Conservation (phyloP, 2,329 filamentous ascomycete species). For the Aspergillus sp. region DNA sequence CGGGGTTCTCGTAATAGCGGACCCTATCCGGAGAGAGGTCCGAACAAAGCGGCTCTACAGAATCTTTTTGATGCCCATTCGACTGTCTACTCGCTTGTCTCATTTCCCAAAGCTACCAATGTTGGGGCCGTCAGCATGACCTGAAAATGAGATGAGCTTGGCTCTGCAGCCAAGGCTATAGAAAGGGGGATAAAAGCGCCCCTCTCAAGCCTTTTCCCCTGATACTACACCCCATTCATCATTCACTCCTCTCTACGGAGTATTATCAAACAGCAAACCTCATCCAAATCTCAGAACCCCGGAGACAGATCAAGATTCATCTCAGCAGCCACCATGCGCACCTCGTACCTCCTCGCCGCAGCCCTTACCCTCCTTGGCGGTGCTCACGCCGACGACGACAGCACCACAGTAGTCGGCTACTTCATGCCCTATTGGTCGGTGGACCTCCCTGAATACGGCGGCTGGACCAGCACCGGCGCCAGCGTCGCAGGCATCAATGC, state of each 20-base stretch:
- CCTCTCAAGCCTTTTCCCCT: no score
- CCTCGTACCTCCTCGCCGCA: background rate
- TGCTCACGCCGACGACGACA: background rate
- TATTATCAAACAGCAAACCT: background rate
- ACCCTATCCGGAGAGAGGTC: background rate
- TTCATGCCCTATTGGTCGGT: slow-evolving; percentile 15
- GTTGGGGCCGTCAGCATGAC: no score
- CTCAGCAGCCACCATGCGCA: background rate
- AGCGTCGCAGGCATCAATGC: slow-evolving; percentile 26
- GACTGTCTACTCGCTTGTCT: no score
- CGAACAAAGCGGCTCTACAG: background rate
- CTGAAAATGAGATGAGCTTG: no score
- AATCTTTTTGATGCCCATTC: no score
- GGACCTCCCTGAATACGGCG: slow-evolving; percentile 6
- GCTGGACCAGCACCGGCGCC: slow-evolving; percentile 23
- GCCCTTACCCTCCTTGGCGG: background rate
- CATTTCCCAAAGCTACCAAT: no score
- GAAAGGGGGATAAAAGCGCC: no score
- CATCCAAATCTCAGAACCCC: background rate
- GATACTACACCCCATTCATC: no score
- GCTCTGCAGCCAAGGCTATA: no score
- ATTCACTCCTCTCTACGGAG: no score
- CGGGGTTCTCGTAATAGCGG: background rate
- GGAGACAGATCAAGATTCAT: background rate
- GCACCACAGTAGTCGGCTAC: slow-evolving; percentile 15